Percentiles rank a stretch among this genome's conserved stretches.
Conservation (phyloP, 345 rosid genomes). For the Populus ilicifolia region DNA sequence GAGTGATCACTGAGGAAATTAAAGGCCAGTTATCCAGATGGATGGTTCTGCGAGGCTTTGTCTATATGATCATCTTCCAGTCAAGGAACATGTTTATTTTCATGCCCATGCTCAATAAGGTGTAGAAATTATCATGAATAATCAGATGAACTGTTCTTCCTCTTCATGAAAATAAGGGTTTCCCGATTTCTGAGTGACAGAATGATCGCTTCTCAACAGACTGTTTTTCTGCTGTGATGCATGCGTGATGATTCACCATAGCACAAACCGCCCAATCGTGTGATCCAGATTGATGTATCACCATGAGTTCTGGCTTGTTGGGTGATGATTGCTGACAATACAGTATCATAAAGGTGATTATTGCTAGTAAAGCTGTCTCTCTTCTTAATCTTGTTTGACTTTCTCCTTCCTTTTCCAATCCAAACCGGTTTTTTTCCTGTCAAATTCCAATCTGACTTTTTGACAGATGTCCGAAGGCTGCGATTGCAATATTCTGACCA, state of each 20-base stretch:
- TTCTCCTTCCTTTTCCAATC: not conserved
- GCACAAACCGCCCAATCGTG: slow-evolving; percentile 20
- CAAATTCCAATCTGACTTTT: not conserved
- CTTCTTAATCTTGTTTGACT: not conserved
- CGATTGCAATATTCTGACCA: not conserved
- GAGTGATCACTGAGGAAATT: not conserved
- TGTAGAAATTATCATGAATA: no score
- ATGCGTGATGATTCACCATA: slow-evolving; percentile 19
- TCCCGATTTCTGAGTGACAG: not conserved
- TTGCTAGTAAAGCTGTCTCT: not conserved
- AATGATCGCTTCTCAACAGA: slow-evolving; percentile 2
- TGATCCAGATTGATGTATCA: slow-evolving; percentile 22
- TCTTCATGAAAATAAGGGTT: not conserved
- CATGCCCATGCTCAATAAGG: no score
- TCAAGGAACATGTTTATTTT: no score
- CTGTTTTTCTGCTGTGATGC: slow-evolving; percentile 7
- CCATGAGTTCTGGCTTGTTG: not conserved
- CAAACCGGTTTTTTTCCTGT: no score
- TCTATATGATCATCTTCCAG: no score
- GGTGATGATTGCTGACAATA: not conserved
- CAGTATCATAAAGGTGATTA: not conserved
- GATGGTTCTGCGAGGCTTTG: not conserved
- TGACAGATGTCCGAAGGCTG: not conserved
- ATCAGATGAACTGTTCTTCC: not conserved
- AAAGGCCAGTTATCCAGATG: not conserved